These are phyloP conservation scores for Halteria grandinella DNA, from an alignment of 73 alveolate species.

Conservation along the genomic window DNA sequence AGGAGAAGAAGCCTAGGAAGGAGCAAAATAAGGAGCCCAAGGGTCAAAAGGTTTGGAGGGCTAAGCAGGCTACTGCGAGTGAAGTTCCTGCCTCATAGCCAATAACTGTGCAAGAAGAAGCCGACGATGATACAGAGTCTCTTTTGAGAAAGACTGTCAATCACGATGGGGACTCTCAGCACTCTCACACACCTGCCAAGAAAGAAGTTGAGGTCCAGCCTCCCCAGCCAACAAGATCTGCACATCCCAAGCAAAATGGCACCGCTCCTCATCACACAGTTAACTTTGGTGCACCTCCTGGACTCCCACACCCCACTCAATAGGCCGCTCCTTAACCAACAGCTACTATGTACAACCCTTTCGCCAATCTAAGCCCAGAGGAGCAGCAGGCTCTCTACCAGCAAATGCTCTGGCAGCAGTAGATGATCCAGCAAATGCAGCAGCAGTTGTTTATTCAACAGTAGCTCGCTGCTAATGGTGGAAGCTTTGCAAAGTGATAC, in stretches of 20 bases:
- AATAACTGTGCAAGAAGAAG: conserved; percentile 31
- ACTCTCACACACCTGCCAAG: conserved; percentile 24
- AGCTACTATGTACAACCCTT: neutral
- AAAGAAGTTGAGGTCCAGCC: too few relatives aligned
- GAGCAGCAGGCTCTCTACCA: neutral
- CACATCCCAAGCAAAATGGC: too few relatives aligned
- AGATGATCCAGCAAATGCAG: conserved; percentile 31
- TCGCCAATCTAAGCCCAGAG: neutral
- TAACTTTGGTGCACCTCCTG: conserved; percentile 2
- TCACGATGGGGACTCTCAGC: conserved; percentile 15
- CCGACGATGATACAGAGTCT: too few relatives aligned
- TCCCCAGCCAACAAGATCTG: too few relatives aligned
- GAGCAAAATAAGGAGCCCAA: neutral
- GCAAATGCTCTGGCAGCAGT: conserved; percentile 11
- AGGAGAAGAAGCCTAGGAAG: neutral
- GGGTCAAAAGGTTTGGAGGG: neutral
- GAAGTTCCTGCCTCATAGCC: conserved; percentile 9
- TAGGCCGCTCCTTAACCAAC: neutral
- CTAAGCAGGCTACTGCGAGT: neutral
- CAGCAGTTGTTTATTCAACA: neutral
- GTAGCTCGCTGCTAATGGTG: too few relatives aligned
- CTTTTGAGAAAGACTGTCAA: conserved; percentile 41
- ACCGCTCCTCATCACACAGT: too few relatives aligned
- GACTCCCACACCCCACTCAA: neutral
- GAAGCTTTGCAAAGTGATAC: too few relatives aligned